These are phyloP conservation scores for Sugiyamaella marilandica DNA, from an alignment of 805 yeast species.

Conservation along the genomic window DNA sequence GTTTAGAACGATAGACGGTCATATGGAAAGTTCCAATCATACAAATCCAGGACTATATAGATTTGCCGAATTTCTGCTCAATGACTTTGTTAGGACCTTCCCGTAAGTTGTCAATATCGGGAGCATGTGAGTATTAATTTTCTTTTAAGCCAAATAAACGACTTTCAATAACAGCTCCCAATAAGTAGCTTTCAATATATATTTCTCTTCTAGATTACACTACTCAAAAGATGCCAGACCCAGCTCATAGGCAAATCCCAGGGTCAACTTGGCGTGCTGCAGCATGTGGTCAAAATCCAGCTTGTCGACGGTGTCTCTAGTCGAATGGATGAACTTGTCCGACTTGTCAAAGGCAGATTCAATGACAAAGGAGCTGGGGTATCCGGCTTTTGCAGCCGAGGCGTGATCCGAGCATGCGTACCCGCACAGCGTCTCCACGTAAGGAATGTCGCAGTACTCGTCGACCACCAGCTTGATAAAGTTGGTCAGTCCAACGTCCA, in stretches of 20 bases:
- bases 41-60: too few species aligned
- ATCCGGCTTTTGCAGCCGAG: conserved; percentile 76
- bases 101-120: too few species aligned
- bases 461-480: conserved; percentile 60
- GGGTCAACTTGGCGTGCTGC: conserved; percentile 73
- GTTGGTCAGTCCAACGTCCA: conserved; percentile 48
- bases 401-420: conserved; percentile 94
- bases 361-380: conserved; percentile 75
- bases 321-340: conserved; percentile 70
- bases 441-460: conserved; percentile 61
- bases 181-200: too few species aligned
- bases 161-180: too few species aligned
- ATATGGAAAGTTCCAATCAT: too few species aligned
- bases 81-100: too few species aligned
- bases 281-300: conserved; percentile 72
- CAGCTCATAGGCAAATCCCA: conserved; percentile 72
- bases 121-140: too few species aligned
- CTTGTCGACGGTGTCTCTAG: conserved; percentile 74
- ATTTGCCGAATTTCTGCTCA: too few species aligned
- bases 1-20: too few species aligned
- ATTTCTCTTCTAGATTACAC: not conserved
- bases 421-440: conserved; percentile 75
- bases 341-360: conserved; percentile 66
- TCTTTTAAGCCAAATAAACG: too few species aligned
- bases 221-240: conserved; percentile 35